Evolutionary conservation across 768 basidiomycete species (phyloP).

Genomic region (Boletus vinaceobasis): DNA sequence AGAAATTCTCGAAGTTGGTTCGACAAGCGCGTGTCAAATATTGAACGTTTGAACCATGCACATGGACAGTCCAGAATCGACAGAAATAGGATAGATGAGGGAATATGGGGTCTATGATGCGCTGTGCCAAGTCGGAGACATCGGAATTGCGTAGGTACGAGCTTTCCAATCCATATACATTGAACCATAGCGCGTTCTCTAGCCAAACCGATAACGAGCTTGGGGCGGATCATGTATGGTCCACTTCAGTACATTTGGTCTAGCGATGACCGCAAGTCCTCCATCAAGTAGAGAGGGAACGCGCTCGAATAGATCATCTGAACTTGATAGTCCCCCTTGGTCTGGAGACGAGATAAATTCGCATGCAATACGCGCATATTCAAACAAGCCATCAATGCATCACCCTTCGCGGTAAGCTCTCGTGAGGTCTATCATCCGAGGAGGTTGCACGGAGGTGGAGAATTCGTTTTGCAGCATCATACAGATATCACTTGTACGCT

Average conservation of each 20-base stretch:
- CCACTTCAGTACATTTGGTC: not conserved
- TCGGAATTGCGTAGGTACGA: not conserved
- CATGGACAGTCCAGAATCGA: not conserved
- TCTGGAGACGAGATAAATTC: not conserved
- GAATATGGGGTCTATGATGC: not conserved
- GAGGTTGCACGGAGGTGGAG: not conserved
- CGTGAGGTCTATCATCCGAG: not conserved
- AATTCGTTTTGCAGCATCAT: too few species aligned
- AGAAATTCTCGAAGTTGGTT: not conserved
- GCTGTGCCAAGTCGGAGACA: not conserved
- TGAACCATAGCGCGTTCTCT: not conserved
- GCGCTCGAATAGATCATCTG: not conserved
- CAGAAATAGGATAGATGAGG: not conserved
- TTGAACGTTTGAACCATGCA: not conserved
- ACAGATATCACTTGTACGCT: not conserved
- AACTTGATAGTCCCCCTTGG: not conserved
- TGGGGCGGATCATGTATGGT: not conserved
- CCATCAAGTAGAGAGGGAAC: not conserved
- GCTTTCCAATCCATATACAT: not conserved
- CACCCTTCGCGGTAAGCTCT: not conserved
- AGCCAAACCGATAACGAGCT: not conserved
- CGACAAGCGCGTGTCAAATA: not conserved
- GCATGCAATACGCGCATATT: not conserved
- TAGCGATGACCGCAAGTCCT: not conserved
- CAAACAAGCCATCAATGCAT: not conserved